A percentile compares a stretch with the other conserved stretches of the same genome.
phyloP scores from a whole-genome alignment of 2,329 filamentous ascomycete genomes.

The Venturia carpophila region DNA sequence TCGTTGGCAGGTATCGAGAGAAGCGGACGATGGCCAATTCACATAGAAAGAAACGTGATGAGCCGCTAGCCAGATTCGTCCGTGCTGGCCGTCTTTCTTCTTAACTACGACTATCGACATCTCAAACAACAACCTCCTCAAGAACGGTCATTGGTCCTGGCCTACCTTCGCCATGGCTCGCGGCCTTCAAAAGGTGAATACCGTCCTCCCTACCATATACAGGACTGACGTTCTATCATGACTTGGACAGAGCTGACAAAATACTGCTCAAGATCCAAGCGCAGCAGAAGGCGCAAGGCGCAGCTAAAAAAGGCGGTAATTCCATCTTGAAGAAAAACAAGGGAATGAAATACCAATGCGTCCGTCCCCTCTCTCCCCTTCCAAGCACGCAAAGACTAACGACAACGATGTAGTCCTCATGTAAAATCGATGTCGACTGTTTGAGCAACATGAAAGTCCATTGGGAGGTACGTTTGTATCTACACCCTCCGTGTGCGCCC shows the following conservation, averaged over 20 bases:
- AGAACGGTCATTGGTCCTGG: background rate
- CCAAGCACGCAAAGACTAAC: background rate
- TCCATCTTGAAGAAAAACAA: constrained; percentile 5
- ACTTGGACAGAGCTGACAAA: background rate
- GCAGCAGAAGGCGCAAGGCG: constrained; percentile 10
- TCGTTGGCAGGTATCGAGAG: too few species aligned
- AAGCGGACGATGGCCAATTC: too few species aligned
- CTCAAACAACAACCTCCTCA: background rate
- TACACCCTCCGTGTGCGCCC: background rate
- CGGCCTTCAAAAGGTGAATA: constrained; percentile 4
- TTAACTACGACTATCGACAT: too few species aligned
- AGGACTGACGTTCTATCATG: too few species aligned
- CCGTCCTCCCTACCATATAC: background rate
- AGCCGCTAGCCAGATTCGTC: background rate
- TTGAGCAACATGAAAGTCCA: constrained; percentile 12
- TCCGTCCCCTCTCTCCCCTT: background rate
- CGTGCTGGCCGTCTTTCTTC: background rate
- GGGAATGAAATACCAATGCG: constrained; percentile 9
- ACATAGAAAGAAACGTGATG: background rate
- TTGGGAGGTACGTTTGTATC: constrained; percentile 6
- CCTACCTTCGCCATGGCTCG: background rate
- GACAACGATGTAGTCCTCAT: background rate
- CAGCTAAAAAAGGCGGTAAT: constrained; percentile 3
- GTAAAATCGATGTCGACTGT: constrained; percentile 4
- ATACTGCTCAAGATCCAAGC: background rate